Base-by-base conservation (phyloP, 257 asterid genomes). In the Nicotiana otophora region DNA sequence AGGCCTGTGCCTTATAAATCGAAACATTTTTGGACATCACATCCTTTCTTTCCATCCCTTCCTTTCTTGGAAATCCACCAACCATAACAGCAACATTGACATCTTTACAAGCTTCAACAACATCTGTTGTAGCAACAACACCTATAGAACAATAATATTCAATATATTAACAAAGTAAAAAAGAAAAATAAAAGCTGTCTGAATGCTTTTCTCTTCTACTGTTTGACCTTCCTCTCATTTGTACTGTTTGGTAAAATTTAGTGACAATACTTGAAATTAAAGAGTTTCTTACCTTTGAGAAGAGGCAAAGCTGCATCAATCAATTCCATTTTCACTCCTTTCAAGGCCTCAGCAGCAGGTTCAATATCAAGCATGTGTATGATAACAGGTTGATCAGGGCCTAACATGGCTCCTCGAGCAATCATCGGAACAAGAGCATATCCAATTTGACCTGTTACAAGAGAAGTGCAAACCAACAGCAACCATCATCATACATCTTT, bases 31-130 rank as follows among this genome's bases (percentile, higher is more conserved):
- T 91, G 46, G 95, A 84, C 96, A 93, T 88, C 0, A 95, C 91
- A 60, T 92, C 97, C 82, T 91, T 92, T 75, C 98, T 88, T 66
- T 95, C 98, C 98, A 95, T 93, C 23, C 97, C 97, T 84, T 95
- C 97, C 82, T 88, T 89, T 23, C 94, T 64, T 0, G 85, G 96
- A 83, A 88, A 88, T 48, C 98, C 98, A 28, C 96, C 98, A 33
- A 92, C 86, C 97, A 95, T 87, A 3, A 95, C 69, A 42, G 95
- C 98, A 10, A 95, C 72, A 30, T 91, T 79, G 8, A 89, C 96
- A 36, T 86, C 97, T 61, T 65, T 78, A 84, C 95, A 95, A 46
- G 98, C 98, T 83, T 92, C 96, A 9, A 34, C 89, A 0, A 84
- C 89, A 60, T 93, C 86, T 23, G 94, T 93, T 46, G 97, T 93